phyloP scores from a whole-genome alignment of 202 grass and related monocot species.

The Schoenoplectus tabernaemontani region DNA sequence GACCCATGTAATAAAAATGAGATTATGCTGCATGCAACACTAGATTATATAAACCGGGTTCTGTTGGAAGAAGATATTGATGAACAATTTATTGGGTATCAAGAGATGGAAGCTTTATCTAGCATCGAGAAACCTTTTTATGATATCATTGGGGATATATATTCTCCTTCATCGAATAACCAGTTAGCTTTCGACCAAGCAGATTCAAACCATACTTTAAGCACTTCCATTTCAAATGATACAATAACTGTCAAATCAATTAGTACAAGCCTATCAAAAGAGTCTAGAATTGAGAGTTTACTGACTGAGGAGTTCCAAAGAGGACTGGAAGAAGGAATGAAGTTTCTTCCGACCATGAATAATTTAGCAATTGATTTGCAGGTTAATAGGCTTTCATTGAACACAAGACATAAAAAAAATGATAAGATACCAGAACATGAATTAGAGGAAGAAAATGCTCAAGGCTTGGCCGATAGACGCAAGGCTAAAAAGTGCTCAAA shows the following conservation, averaged over 20 bases:
- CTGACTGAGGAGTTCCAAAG: conserved; percentile 19
- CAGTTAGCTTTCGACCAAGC: not conserved
- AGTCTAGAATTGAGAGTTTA: conserved; percentile 8
- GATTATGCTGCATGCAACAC: not conserved
- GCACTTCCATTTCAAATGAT: not conserved
- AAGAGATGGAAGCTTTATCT: conserved; percentile 31
- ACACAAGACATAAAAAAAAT: not conserved
- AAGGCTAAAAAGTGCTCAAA: not conserved
- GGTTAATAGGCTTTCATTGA: not conserved
- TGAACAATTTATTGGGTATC: conserved; percentile 19
- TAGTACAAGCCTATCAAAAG: conserved; percentile 15
- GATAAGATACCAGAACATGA: not conserved
- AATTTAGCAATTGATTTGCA: not conserved
- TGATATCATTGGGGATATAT: too few species aligned
- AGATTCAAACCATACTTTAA: not conserved
- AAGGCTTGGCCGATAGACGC: too few species aligned
- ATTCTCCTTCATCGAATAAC: not conserved
- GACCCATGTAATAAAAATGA: not conserved
- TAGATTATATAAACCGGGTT: conserved; percentile 36
- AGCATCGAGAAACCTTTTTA: not conserved
- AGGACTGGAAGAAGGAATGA: conserved; percentile 28
- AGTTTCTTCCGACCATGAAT: conserved; percentile 28
- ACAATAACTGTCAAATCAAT: not conserved
- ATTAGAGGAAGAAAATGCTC: not conserved
- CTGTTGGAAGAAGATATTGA: conserved; percentile 43